A percentile compares a stretch with the other conserved stretches of the same genome.
These are phyloP conservation scores for Marasmius fiardii DNA, from an alignment of 1,284 basidiomycete genomes.

Conservation along the genomic window DNA sequence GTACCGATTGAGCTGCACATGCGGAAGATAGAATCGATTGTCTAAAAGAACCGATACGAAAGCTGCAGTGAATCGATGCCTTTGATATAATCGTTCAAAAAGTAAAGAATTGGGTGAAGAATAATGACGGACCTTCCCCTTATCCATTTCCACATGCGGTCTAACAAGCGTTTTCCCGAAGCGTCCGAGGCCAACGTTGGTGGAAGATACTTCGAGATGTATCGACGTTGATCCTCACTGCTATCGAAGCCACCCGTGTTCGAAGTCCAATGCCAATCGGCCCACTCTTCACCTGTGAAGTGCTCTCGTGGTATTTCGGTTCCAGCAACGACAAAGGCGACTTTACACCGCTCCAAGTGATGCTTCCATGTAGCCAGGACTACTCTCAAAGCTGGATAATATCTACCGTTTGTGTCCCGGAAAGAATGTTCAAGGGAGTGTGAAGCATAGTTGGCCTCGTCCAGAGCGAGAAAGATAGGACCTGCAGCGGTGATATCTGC, in stretches of 20 bases:
- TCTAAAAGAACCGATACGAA: background rate
- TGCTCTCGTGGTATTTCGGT: slow-evolving; percentile 6
- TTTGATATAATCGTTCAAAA: background rate
- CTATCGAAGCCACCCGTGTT: slow-evolving; percentile 12
- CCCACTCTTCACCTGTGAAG: background rate
- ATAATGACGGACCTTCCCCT: slow-evolving; percentile 6
- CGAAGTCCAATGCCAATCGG: slow-evolving; percentile 1
- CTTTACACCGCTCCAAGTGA: background rate
- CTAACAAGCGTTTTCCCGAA: background rate
- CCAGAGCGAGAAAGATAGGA: slow-evolving; percentile 5
- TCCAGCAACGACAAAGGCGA: slow-evolving; percentile 11
- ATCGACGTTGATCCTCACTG: background rate
- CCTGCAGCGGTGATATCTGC: background rate
- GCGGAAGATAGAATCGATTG: background rate
- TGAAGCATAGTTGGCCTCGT: slow-evolving; percentile 8
- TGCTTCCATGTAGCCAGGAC: slow-evolving; percentile 4
- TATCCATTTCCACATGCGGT: slow-evolving; percentile 8
- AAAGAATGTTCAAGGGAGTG: background rate
- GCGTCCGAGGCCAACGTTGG: background rate
- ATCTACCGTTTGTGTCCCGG: background rate
- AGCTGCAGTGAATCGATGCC: background rate
- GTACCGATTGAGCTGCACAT: background rate
- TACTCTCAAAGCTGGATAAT: slow-evolving; percentile 7
- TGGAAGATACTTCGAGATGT: background rate
- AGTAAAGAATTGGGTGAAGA: background rate